Percentiles rank a stretch among this genome's conserved stretches.
phyloP scores from a whole-genome alignment of 2,329 filamentous ascomycete genomes.

The Fusarium sororula region DNA sequence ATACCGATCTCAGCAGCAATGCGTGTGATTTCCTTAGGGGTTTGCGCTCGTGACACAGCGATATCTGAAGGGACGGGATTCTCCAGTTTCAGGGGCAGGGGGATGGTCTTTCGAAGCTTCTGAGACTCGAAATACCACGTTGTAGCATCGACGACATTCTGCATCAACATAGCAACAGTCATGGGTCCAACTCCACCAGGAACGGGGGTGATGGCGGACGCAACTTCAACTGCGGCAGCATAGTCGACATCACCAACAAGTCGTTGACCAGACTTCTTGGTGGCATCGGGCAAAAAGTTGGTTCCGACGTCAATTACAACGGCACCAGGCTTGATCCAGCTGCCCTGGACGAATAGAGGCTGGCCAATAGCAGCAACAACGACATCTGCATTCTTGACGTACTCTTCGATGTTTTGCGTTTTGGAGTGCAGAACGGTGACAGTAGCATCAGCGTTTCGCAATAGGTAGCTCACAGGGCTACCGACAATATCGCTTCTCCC shows the following conservation, averaged over 20 bases:
- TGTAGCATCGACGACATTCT: conserved; percentile 92
- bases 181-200: conserved; percentile 97
- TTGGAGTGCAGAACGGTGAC: conserved; percentile 96
- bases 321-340: conserved; percentile 94
- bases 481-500: conserved; percentile 97
- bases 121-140: conserved; percentile 83
- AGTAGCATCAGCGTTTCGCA: conserved; percentile 95
- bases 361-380: conserved; percentile 92
- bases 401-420: conserved; percentile 75
- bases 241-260: conserved; percentile 97
- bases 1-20: conserved; percentile 90
- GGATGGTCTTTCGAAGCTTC: conserved; percentile 80
- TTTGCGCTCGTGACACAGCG: conserved; percentile 86
- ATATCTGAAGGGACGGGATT: conserved; percentile 95
- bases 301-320: conserved; percentile 98
- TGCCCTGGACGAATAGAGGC: conserved; percentile 87
- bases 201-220: conserved; percentile 93
- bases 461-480: conserved; percentile 92
- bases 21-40: conserved; percentile 88
- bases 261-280: conserved; percentile 90
- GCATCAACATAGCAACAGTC: conserved; percentile 97
- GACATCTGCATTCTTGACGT: conserved; percentile 87
- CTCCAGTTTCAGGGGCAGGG: conserved; percentile 83
- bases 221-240: conserved; percentile 83
- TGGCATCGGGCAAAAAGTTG: conserved; percentile 89